Evolutionary conservation across 805 yeast species (phyloP), one percentile per base, ranked within the genome.

Genomic region (Ogataea nitratoaversa): DNA sequence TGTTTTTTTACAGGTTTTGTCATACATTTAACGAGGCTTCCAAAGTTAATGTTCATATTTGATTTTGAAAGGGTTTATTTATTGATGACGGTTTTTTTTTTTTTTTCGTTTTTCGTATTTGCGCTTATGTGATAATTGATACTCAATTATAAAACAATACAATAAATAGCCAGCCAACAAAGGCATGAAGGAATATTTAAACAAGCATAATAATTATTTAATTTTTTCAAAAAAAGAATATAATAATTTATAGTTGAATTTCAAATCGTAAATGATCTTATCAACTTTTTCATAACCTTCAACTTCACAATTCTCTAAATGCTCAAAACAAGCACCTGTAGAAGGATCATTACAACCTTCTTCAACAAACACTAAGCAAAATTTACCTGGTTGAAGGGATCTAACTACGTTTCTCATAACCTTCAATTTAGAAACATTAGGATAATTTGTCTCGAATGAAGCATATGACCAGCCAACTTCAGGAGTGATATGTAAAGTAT

Each of bases 401-500:
- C 63, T 54, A 48, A 89, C 67, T 2, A 89, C 82, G 30, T 74
- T 75, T 31, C 64, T 49, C 46, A 86, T 61, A 8, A 87, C 79
- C n/a, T 72, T 73, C 24, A 71, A 57, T 52, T 82, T 76, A 47
- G 70, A 63, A 29, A 68, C 66, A 12, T 59, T 50, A 7, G 84
- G 82, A 30, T 80, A 86, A 60, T 87, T 91, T 17, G 96, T 80
- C 60, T 93, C 98, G 62, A 93, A 93, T 8, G 95, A 85, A 4
- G 98, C 98, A 63, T 91, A 91, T 5, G 96, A 87, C 88, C 95
- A 91, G 28, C 91, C 95, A 18, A 70, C 60, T 59, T 93, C 98
- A 0, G 98, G 98, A 0, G 99, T 93, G 31, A 93, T 85, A 59
- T 93, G 98, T 43, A 90, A 70, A 8, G 97, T 91, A 60, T 82